These are phyloP conservation scores for Globisporangium yorkense DNA, from an alignment of 352 stramenopile genomes.

Conservation along the genomic window DNA sequence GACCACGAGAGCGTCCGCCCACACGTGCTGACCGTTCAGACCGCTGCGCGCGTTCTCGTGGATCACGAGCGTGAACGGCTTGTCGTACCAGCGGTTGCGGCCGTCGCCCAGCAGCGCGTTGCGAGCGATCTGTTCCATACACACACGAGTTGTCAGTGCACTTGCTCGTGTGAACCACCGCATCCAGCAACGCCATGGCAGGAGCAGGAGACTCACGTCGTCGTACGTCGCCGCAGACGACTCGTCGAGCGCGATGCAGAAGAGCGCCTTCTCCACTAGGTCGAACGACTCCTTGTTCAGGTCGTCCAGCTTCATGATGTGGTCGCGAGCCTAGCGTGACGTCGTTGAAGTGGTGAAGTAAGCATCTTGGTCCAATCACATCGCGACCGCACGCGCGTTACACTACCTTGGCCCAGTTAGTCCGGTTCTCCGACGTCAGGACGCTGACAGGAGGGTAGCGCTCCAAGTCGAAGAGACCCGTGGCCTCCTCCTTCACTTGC, in stretches of 20 bases:
- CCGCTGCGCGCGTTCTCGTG: conserved; percentile 95
- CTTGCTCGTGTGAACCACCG: not conserved
- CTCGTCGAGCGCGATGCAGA: conserved; percentile 93
- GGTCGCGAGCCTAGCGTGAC: conserved; percentile 43
- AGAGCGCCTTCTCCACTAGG: conserved; percentile 88
- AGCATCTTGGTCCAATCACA: not conserved
- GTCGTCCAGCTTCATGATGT: conserved; percentile 82
- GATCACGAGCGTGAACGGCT: conserved; percentile 96
- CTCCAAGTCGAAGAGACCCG: conserved; percentile 79
- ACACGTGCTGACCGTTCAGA: conserved; percentile 95
- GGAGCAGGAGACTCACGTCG: conserved; percentile 25
- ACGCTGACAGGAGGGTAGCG: conserved; percentile 89
- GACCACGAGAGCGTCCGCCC: conserved; percentile 96
- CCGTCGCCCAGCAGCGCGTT: conserved; percentile 85
- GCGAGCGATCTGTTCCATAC: conserved; percentile 49
- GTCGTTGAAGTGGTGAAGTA: not conserved
- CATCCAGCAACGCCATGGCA: not conserved
- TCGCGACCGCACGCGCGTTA: conserved; percentile 6
- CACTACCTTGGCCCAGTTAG: conserved; percentile 91
- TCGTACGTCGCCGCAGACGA: conserved; percentile 75
- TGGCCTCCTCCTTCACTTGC: conserved; percentile 78
- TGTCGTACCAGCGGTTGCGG: conserved; percentile 98
- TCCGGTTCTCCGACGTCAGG: conserved; percentile 93
- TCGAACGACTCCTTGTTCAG: conserved; percentile 90
- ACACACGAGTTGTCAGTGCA: not conserved